phyloP scores from a whole-genome alignment of 371 early-diverging fungal genomes.

The Mucor piriformis region DNA sequence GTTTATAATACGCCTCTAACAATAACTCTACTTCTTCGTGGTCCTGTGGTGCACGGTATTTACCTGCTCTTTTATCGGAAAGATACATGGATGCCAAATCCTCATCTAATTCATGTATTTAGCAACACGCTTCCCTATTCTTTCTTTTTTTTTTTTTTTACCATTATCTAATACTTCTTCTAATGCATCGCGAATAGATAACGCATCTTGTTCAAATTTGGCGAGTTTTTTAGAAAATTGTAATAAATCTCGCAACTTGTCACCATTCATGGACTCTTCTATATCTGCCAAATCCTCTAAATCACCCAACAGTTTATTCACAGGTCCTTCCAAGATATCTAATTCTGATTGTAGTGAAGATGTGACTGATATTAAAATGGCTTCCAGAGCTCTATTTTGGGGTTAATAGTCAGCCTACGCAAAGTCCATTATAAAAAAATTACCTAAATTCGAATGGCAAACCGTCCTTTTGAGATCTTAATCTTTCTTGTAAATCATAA shows the following conservation, averaged over 20 bases:
- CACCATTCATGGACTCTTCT: conserved; percentile 77
- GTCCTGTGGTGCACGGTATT: conserved; percentile 56
- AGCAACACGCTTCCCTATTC: background rate
- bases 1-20: conserved; percentile 85
- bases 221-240: conserved; percentile 76
- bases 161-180: conserved; percentile 81
- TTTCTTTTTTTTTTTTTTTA: conserved; percentile 24
- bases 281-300: conserved; percentile 66
- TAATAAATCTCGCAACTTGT: conserved; percentile 75
- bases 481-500: conserved; percentile 78
- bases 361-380: conserved; percentile 77
- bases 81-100: conserved; percentile 90
- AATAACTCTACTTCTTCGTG: conserved; percentile 89
- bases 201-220: conserved; percentile 74
- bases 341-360: conserved; percentile 74
- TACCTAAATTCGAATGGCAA: conserved; percentile 78
- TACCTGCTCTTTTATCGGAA: conserved; percentile 71
- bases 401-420: background rate
- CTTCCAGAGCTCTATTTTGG: conserved; percentile 73
- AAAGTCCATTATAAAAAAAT: background rate
- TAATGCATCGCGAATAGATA: conserved; percentile 77
- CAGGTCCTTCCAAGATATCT: conserved; percentile 60
- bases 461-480: conserved; percentile 56
- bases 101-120: conserved; percentile 60
- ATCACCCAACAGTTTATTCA: conserved; percentile 64